Evolutionary conservation across 495 filamentous ascomycete genomes (phyloP).

Genomic region (Podospora pseudopauciseta): DNA sequence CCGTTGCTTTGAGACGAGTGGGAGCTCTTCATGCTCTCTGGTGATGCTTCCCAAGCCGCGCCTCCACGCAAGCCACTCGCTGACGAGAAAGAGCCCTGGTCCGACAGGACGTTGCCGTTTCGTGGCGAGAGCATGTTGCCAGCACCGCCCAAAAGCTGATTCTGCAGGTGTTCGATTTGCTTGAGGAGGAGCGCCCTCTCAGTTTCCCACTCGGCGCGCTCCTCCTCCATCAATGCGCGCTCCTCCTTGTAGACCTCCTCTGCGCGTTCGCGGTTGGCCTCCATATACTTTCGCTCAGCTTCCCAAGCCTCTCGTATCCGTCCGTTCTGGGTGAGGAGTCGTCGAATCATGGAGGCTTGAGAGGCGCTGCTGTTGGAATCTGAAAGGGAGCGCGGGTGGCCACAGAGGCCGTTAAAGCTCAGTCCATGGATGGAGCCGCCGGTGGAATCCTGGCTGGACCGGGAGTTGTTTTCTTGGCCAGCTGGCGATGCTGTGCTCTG

Average conservation of each 20-base stretch:
- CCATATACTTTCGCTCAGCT: conserved; percentile 43
- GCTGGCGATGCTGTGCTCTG: conserved; percentile 3
- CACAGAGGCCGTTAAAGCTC: conserved; percentile 16
- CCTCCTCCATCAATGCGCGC: conserved; percentile 43
- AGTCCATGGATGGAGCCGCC: background rate
- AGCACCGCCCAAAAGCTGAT: conserved; percentile 28
- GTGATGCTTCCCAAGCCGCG: conserved; percentile 22
- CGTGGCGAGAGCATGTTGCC: conserved; percentile 14
- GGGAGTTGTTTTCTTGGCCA: conserved; percentile 2
- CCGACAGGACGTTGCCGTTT: conserved; percentile 12
- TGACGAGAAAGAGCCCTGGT: conserved; percentile 16
- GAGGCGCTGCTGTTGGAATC: conserved; percentile 22
- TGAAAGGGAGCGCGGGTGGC: conserved; percentile 23
- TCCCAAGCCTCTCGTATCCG: conserved; percentile 44
- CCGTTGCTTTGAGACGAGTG: conserved; percentile 27
- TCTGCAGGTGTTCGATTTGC: conserved; percentile 32
- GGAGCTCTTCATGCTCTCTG: conserved; percentile 30
- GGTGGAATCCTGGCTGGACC: background rate
- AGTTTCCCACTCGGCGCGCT: conserved; percentile 38
- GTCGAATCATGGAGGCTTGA: conserved; percentile 33
- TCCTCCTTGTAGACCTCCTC: conserved; percentile 48
- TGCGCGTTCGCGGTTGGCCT: conserved; percentile 42
- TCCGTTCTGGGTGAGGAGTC: conserved; percentile 40
- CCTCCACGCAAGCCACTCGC: conserved; percentile 27
- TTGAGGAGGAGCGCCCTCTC: conserved; percentile 31